A percentile compares a stretch with the other conserved stretches of the same genome.
Conservation (phyloP, 192 early-diverging fungal genomes). For the Umbelopsis vinacea region DNA sequence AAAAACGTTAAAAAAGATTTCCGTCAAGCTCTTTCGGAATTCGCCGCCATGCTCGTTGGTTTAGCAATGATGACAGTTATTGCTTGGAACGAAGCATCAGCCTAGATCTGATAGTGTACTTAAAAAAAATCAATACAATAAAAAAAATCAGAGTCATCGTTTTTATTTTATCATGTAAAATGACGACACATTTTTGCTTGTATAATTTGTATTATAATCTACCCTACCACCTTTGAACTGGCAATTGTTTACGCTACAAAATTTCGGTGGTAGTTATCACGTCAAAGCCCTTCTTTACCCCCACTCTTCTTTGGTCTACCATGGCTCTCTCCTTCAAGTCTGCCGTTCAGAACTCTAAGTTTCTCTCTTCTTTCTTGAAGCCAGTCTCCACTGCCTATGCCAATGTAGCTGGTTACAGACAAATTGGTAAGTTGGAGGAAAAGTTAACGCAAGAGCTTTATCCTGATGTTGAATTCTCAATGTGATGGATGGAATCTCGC, state of each 20-base stretch:
- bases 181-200: neutral
- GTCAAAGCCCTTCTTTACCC: constrained; percentile 10
- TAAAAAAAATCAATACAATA: neutral
- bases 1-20: constrained; percentile 57
- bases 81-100: constrained; percentile 67
- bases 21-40: constrained; percentile 58
- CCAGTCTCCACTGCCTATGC: constrained; percentile 71
- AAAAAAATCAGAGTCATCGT: too few relatives aligned
- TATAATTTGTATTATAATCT: constrained; percentile 22
- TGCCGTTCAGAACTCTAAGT: constrained; percentile 57
- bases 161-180: constrained; percentile 8
- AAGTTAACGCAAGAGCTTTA: neutral
- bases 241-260: constrained; percentile 17
- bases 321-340: constrained; percentile 51
- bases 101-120: constrained; percentile 6
- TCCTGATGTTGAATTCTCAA: neutral
- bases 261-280: constrained; percentile 5
- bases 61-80: constrained; percentile 78
- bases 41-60: constrained; percentile 74
- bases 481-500: neutral
- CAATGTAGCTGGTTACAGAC: constrained; percentile 70
- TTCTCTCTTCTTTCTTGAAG: constrained; percentile 53
- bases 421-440: constrained; percentile 60
- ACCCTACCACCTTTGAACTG: neutral
- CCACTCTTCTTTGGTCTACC: constrained; percentile 4